phyloP scores from a whole-genome alignment of 768 basidiomycete species.

The Boletus subparvulus region DNA sequence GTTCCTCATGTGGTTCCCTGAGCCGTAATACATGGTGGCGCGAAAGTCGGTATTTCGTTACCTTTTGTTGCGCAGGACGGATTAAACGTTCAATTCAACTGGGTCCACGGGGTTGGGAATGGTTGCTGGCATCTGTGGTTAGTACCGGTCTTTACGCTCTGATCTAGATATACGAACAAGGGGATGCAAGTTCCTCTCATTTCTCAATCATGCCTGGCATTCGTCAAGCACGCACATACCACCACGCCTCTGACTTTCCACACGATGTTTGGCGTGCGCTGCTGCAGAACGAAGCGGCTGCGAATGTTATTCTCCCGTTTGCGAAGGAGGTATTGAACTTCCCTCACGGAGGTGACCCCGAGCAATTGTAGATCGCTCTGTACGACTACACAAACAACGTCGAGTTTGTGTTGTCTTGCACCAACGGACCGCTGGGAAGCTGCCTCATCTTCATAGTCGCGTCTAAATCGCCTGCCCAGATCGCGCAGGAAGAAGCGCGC shows the following conservation, averaged over 20 bases:
- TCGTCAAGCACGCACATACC: constrained; percentile 5
- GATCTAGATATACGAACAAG: not conserved
- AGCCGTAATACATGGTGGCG: not conserved
- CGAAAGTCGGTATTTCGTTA: not conserved
- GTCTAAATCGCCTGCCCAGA: constrained; percentile 4
- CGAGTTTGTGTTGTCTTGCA: constrained; percentile 10
- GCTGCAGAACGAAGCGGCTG: constrained; percentile 24
- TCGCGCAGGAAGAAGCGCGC: not conserved
- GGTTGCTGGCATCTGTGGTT: no score
- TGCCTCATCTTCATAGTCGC: constrained; percentile 18
- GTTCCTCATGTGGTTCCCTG: not conserved
- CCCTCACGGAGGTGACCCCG: not conserved
- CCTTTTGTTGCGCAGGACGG: not conserved
- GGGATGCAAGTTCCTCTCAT: not conserved
- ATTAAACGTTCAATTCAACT: not conserved
- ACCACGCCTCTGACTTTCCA: constrained; percentile 14
- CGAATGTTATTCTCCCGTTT: constrained; percentile 43
- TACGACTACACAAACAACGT: constrained; percentile 14
- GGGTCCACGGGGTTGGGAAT: not conserved
- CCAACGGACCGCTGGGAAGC: not conserved
- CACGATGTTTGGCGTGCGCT: constrained; percentile 31
- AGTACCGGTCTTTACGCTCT: not conserved
- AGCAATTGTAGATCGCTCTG: constrained; percentile 33
- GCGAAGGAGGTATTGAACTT: constrained; percentile 28
- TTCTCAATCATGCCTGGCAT: constrained; percentile 15